These are phyloP conservation scores for Ajuga chamaepitys DNA, from an alignment of 257 asterid species.

Conservation along the genomic window DNA sequence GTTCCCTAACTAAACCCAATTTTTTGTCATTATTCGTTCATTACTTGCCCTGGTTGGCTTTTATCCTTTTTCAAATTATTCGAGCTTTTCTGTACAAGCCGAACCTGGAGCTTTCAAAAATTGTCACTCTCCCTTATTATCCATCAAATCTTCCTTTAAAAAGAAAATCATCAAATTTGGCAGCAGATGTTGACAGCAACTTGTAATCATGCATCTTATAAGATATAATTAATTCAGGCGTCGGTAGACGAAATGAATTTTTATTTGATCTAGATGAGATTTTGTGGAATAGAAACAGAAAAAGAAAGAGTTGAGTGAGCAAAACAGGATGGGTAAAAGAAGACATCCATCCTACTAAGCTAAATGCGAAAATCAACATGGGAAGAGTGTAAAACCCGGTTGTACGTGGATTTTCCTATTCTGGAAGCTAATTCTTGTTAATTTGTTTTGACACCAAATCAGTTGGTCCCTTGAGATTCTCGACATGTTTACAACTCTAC, in stretches of 20 bases:
- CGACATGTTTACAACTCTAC: constrained; percentile 59
- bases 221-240: too few species aligned
- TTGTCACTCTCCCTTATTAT: background rate
- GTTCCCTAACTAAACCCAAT: too few species aligned
- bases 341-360: too few species aligned
- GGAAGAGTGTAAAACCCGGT: constrained; percentile 61
- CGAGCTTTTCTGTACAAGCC: background rate
- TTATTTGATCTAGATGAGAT: background rate
- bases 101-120: constrained; percentile 2
- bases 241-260: too few species aligned
- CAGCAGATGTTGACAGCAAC: constrained; percentile 10
- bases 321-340: too few species aligned
- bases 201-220: background rate
- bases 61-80: too few species aligned
- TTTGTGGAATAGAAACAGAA: background rate
- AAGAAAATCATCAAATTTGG: background rate
- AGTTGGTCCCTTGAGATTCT: constrained; percentile 58
- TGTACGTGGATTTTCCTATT: constrained; percentile 47
- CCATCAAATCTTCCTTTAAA: background rate
- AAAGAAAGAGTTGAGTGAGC: too few species aligned
- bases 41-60: background rate
- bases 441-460: constrained; percentile 60
- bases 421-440: constrained; percentile 52
- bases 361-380: constrained; percentile 29
- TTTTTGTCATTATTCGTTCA: background rate